A percentile compares a stretch with the other conserved stretches of the same genome.
Evolutionary conservation across 768 basidiomycete species (phyloP).

Genomic region (Podaxis pistillaris): DNA sequence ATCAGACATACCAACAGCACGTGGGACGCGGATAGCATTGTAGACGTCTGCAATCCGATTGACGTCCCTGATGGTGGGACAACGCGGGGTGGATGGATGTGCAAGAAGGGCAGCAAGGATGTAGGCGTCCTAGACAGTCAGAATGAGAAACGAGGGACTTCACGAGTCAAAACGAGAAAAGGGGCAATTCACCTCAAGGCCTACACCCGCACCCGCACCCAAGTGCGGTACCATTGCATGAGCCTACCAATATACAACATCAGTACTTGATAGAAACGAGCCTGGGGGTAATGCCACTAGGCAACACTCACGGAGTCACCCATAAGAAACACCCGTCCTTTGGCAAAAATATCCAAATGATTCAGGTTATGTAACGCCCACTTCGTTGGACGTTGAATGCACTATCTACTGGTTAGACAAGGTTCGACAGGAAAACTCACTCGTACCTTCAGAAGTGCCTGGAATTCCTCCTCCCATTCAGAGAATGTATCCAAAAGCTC

Average conservation of each 20-base stretch:
- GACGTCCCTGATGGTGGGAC: conserved; percentile 16
- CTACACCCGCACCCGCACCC: conserved; percentile 49
- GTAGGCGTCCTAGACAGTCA: conserved; percentile 40
- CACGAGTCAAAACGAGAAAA: not conserved
- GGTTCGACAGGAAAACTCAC: not conserved
- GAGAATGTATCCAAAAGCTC: conserved; percentile 37
- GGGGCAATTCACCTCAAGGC: conserved; percentile 35
- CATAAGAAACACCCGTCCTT: conserved; percentile 20
- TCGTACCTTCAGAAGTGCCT: conserved; percentile 30
- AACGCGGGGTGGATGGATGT: conserved; percentile 26
- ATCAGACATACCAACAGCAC: conserved; percentile 22
- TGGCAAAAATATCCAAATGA: conserved; percentile 18
- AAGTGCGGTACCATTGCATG: conserved; percentile 50
- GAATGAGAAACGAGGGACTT: conserved; percentile 25
- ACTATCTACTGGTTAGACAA: conserved; percentile 12
- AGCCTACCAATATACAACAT: conserved; percentile 23
- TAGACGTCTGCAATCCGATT: conserved; percentile 24
- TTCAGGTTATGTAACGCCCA: conserved; percentile 23
- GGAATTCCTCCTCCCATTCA: conserved; percentile 47
- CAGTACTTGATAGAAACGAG: not conserved
- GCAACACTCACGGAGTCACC: conserved; percentile 23
- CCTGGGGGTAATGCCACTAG: too few species aligned
- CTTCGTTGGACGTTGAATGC: conserved; percentile 19
- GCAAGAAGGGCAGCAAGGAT: conserved; percentile 37
- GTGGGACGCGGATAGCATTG: conserved; percentile 25